phyloP scores from a whole-genome alignment of 495 filamentous ascomycete species.

The Daldinia bambusicola region DNA sequence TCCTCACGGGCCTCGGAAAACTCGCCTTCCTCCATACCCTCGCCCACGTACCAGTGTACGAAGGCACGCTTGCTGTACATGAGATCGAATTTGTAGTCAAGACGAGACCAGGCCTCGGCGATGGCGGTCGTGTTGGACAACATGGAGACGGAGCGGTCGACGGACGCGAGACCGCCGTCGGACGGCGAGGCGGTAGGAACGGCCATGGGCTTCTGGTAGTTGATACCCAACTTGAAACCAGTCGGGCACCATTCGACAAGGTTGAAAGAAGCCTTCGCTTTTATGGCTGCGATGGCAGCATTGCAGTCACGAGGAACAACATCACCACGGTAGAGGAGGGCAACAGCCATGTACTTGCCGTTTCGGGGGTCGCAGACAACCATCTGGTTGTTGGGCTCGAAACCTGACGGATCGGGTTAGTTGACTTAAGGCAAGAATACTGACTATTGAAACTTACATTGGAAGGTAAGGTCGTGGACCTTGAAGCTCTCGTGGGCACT shows the following conservation, averaged over 20 bases:
- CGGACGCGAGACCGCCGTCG: constrained; percentile 78
- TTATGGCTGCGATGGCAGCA: constrained; percentile 80
- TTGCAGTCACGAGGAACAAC: constrained; percentile 87
- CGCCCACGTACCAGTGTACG: constrained; percentile 95
- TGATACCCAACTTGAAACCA: constrained; percentile 94
- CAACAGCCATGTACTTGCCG: constrained; percentile 95
- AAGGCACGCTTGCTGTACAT: constrained; percentile 98
- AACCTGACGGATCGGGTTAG: constrained; percentile 62
- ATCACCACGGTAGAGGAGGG: constrained; percentile 89
- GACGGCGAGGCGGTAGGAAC: constrained; percentile 70
- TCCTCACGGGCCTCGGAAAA: constrained; percentile 93
- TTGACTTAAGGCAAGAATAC: background rate
- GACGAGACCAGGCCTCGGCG: constrained; percentile 86
- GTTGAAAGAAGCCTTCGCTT: constrained; percentile 89
- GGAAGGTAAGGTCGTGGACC: constrained; percentile 86
- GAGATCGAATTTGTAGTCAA: constrained; percentile 94
- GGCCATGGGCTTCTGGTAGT: constrained; percentile 85
- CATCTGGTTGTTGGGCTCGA: constrained; percentile 97
- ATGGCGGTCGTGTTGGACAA: constrained; percentile 92
- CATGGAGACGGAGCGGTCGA: constrained; percentile 90
- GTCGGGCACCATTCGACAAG: constrained; percentile 97
- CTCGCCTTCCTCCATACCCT: constrained; percentile 96
- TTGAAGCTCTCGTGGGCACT: constrained; percentile 93
- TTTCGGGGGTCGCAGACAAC: constrained; percentile 92
- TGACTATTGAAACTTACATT: constrained; percentile 66